phyloP scores from a whole-genome alignment of 768 basidiomycete species.

The Strobilomyces dryophilus region DNA sequence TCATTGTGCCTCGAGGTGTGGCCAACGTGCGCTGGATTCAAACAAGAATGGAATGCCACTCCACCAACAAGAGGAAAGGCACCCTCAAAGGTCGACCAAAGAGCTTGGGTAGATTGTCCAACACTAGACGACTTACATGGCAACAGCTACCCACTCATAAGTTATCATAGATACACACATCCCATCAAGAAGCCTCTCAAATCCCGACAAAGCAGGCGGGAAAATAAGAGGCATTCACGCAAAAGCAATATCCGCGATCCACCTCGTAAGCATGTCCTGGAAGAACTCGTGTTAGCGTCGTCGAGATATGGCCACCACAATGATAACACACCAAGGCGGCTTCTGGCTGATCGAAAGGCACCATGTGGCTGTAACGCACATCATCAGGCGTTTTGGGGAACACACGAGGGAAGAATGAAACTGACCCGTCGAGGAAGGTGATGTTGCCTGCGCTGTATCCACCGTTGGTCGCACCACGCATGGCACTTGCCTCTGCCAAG shows the following conservation, averaged over 20 bases:
- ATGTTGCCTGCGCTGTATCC: constrained; percentile 74
- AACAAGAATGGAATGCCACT: not conserved
- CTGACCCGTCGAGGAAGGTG: constrained; percentile 79
- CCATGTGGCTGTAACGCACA: constrained; percentile 64
- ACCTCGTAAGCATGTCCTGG: constrained; percentile 58
- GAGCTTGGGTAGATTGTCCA: not conserved
- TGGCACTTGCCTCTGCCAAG: constrained; percentile 59
- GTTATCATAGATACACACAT: not conserved
- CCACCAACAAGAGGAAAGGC: not conserved
- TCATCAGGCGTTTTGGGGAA: not conserved
- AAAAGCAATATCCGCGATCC: constrained; percentile 52
- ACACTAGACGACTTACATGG: not conserved
- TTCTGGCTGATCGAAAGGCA: constrained; percentile 86
- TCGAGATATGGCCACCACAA: not conserved
- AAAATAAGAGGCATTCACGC: constrained; percentile 9
- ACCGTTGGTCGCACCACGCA: constrained; percentile 64
- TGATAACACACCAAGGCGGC: constrained; percentile 66
- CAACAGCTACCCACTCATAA: not conserved
- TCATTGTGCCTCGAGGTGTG: too few species aligned
- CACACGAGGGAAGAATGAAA: constrained; percentile 1
- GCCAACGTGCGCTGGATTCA: too few species aligned
- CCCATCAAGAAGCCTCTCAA: not conserved
- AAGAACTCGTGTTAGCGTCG: not conserved
- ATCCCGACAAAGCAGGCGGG: not conserved
- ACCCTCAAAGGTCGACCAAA: not conserved